phyloP scores from a whole-genome alignment of 2,329 filamentous ascomycete species.

The Parastagonospora nodorum region DNA sequence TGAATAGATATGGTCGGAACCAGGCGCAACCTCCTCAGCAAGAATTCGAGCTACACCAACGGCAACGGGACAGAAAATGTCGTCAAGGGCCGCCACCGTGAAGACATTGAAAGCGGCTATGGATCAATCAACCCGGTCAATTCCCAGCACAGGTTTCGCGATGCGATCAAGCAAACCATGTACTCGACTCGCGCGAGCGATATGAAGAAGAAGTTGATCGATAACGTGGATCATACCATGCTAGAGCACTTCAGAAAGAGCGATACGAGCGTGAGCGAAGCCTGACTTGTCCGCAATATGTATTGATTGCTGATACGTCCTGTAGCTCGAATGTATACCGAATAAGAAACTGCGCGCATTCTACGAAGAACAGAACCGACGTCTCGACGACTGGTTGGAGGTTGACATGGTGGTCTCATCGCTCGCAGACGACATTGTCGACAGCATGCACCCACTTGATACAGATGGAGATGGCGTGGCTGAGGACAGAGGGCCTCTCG shows the following conservation, averaged over 20 bases:
- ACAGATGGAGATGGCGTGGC: constrained; percentile 61
- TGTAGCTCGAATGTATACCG: constrained; percentile 56
- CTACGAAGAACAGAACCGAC: constrained; percentile 60
- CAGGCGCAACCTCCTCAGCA: constrained; percentile 21
- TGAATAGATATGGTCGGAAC: constrained; percentile 27
- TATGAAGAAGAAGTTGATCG: constrained; percentile 56
- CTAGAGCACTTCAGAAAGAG: constrained; percentile 58
- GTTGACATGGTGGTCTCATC: constrained; percentile 62
- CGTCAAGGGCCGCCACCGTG: constrained; percentile 19
- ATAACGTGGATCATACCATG: constrained; percentile 52
- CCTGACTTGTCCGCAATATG: neutral
- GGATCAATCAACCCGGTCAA: constrained; percentile 19
- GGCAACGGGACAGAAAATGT: constrained; percentile 11
- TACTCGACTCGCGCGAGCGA: constrained; percentile 52
- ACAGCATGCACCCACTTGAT: constrained; percentile 62
- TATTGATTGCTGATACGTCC: neutral
- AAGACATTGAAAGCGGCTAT: constrained; percentile 39
- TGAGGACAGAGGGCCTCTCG: constrained; percentile 58
- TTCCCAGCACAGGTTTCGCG: constrained; percentile 48
- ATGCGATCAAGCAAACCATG: constrained; percentile 54
- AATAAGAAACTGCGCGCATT: constrained; percentile 59
- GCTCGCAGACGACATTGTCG: constrained; percentile 64
- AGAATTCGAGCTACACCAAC: constrained; percentile 8
- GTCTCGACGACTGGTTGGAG: constrained; percentile 63
- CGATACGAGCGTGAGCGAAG: constrained; percentile 50